phyloP scores from a whole-genome alignment of 805 yeast genomes.

The Candida caryicola region DNA sequence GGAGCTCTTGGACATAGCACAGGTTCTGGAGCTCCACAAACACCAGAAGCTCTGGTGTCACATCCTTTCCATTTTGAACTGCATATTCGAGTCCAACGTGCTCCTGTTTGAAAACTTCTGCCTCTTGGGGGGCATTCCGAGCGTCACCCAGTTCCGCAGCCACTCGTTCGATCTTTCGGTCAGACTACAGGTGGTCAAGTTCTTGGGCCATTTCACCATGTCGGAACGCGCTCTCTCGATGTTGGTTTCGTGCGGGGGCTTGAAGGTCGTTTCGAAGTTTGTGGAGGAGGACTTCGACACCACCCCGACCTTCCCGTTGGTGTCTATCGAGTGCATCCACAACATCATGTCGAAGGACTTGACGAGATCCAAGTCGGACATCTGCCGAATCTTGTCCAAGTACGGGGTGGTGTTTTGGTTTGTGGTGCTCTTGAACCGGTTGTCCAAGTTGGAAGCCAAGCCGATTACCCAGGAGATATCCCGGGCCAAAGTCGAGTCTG shows the following conservation, averaged over 20 bases:
- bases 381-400: slow-evolving; percentile 41
- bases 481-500: slow-evolving; percentile 1
- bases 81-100: slow-evolving; percentile 27
- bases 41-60: slow-evolving; percentile 37
- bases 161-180: slow-evolving; percentile 28
- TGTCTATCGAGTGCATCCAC: slow-evolving; percentile 36
- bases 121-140: slow-evolving; percentile 43
- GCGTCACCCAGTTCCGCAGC: slow-evolving; percentile 35
- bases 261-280: slow-evolving; percentile 42
- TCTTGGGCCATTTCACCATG: slow-evolving; percentile 29
- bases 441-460: slow-evolving; percentile 16
- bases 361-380: slow-evolving; percentile 38
- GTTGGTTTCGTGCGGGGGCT: slow-evolving; percentile 47
- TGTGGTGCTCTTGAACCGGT: slow-evolving; percentile 35
- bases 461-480: slow-evolving; percentile 1
- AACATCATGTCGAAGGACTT: slow-evolving; percentile 34
- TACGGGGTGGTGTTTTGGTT: slow-evolving; percentile 45
- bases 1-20: slow-evolving; percentile 36
- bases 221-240: slow-evolving; percentile 36
- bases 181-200: slow-evolving; percentile 36
- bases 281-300: slow-evolving; percentile 45
- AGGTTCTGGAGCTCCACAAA: slow-evolving; percentile 26
- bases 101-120: slow-evolving; percentile 41
- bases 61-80: slow-evolving; percentile 32
- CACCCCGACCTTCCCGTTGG: slow-evolving; percentile 36